Conservation (phyloP, 257 asterid species). For the Nicotiana undulata region DNA sequence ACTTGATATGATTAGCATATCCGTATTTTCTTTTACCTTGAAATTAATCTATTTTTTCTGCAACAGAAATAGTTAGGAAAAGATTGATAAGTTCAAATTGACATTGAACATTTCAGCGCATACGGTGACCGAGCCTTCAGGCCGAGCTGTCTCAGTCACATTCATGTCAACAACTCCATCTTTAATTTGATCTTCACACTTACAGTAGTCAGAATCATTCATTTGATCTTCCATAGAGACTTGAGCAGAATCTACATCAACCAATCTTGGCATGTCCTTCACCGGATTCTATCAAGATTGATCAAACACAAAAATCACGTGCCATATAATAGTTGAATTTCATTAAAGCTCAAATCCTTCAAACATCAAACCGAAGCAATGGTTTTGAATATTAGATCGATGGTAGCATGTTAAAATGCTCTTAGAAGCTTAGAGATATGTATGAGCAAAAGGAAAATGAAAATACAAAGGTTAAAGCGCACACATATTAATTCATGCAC, state of each 20-base stretch:
- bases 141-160: background rate
- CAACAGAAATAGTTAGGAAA: too few species aligned
- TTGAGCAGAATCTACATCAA: background rate
- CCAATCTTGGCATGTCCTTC: background rate
- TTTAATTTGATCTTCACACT: background rate
- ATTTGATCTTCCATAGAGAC: background rate
- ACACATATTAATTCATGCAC: background rate
- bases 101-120: too few species aligned
- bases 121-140: background rate
- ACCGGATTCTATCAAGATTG: background rate
- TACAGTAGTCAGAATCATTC: background rate
- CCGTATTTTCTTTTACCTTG: too few species aligned
- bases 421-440: too few species aligned
- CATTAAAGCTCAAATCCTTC: background rate
- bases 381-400: too few species aligned
- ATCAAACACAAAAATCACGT: background rate
- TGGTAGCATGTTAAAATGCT: background rate
- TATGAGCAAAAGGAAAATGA: too few species aligned
- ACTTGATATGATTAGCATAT: background rate
- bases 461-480: too few species aligned
- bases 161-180: background rate
- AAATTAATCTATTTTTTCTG: too few species aligned
- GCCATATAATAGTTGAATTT: too few species aligned
- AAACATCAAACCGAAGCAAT: background rate
- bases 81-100: background rate